A percentile compares a stretch with the other conserved stretches of the same genome.
Evolutionary conservation across 306 rosid species (phyloP).

Genomic region (Rubus parviflorus): DNA sequence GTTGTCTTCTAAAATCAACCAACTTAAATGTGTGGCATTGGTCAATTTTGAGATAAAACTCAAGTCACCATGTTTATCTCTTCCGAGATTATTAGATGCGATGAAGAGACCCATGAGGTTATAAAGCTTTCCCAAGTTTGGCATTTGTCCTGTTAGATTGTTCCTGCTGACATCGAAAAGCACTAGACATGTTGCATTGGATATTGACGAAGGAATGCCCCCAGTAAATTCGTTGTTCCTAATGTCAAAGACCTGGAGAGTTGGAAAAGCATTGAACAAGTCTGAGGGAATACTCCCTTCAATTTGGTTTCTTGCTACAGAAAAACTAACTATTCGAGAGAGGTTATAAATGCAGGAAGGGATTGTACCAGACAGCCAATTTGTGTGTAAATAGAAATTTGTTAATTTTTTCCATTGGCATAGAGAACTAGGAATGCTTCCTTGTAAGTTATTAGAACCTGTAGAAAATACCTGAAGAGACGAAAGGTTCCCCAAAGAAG

Average conservation of each 20-base stretch:
- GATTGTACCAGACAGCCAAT: background rate
- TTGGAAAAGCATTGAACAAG: background rate
- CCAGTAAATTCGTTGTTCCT: background rate
- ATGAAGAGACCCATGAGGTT: too few species aligned
- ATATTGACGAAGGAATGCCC: background rate
- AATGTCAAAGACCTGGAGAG: background rate
- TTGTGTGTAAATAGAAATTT: background rate
- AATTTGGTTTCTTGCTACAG: too few species aligned
- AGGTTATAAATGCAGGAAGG: background rate
- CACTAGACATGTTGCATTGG: background rate
- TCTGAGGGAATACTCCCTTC: background rate
- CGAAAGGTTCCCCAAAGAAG: background rate
- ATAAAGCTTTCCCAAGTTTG: too few species aligned
- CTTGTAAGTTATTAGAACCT: accelerated
- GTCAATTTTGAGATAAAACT: too few species aligned
- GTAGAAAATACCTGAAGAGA: background rate
- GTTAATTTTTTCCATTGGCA: background rate
- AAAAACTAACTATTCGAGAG: too few species aligned
- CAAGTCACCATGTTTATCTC: too few species aligned
- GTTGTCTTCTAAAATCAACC: too few species aligned
- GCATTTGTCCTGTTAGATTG: background rate
- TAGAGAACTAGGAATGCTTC: background rate
- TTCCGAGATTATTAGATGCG: too few species aligned
- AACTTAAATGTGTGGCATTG: too few species aligned
- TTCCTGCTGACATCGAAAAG: background rate